These are phyloP conservation scores for Lichtheimia ramosa DNA, from an alignment of 371 early-diverging fungal genomes.

Conservation along the genomic window DNA sequence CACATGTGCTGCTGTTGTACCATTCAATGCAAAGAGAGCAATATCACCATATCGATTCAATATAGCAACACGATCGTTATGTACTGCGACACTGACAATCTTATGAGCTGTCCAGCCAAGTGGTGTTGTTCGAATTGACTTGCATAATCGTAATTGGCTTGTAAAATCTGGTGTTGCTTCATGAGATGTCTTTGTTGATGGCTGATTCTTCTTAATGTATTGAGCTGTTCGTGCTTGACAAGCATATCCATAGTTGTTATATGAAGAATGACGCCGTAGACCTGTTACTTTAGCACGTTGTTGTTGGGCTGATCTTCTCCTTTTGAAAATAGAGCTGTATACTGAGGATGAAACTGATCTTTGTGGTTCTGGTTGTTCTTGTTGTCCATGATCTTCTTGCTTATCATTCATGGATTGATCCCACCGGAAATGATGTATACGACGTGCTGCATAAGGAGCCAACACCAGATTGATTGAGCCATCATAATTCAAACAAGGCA, in stretches of 20 bases:
- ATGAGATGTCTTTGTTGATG: background rate
- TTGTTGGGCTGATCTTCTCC: constrained; percentile 9
- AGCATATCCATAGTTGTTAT: constrained; percentile 46
- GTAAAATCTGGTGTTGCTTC: constrained; percentile 22
- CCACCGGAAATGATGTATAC: constrained; percentile 44
- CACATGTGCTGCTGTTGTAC: constrained; percentile 38
- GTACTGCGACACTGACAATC: constrained; percentile 29
- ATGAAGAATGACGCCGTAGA: constrained; percentile 34
- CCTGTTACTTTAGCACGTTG: constrained; percentile 9
- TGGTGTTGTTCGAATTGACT: constrained; percentile 38
- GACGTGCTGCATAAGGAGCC: constrained; percentile 35
- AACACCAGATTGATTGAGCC: constrained; percentile 32
- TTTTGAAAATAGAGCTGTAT: constrained; percentile 3
- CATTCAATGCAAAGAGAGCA: constrained; percentile 39
- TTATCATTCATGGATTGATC: background rate
- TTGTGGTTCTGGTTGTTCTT: background rate
- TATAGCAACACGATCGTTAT: constrained; percentile 34
- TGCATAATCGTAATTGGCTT: constrained; percentile 18
- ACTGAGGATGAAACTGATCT: background rate
- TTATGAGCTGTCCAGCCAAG: constrained; percentile 28
- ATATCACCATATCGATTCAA: constrained; percentile 45
- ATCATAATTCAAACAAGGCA: constrained; percentile 44
- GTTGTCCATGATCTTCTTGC: background rate
- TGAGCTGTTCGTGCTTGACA: constrained; percentile 43
- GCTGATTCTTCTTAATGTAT: constrained; percentile 27